These are phyloP conservation scores for Corymbia maculata DNA, from an alignment of 345 rosid species.

Conservation along the genomic window DNA sequence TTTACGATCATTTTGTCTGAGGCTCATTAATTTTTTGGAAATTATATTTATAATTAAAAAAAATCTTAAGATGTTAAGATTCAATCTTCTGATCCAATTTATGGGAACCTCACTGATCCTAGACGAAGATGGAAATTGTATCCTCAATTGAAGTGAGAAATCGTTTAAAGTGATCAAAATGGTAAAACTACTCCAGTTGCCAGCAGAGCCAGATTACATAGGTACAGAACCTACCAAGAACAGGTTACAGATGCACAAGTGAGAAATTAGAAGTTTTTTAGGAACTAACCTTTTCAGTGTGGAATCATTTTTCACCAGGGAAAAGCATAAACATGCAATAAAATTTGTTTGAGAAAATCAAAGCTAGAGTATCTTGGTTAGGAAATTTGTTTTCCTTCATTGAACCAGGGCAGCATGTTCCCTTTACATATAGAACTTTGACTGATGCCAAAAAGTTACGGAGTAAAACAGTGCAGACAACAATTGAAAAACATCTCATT, in stretches of 20 bases:
- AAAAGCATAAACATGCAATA: neutral
- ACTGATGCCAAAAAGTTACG: neutral
- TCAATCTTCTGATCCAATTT: neutral
- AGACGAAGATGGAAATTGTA: neutral
- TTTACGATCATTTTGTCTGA: neutral
- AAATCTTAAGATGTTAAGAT: neutral
- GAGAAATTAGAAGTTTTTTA: neutral
- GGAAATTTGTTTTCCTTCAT: neutral
- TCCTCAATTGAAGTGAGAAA: neutral
- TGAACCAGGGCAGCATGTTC: neutral
- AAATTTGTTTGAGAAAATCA: neutral
- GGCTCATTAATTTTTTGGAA: neutral
- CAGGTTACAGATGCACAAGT: neutral
- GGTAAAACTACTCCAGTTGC: neutral
- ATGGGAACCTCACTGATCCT: neutral
- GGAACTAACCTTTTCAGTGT: neutral
- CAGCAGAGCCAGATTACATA: neutral
- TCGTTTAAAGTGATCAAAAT: neutral
- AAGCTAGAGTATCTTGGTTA: neutral
- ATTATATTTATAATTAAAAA: neutral
- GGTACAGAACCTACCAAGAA: neutral
- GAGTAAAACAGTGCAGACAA: neutral
- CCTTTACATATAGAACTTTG: neutral
- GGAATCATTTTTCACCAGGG: neutral
- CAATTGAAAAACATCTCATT: neutral